A percentile compares a stretch with the other conserved stretches of the same genome.
phyloP scores from a whole-genome alignment of 805 yeast genomes.

The Kazachstania viticola region DNA sequence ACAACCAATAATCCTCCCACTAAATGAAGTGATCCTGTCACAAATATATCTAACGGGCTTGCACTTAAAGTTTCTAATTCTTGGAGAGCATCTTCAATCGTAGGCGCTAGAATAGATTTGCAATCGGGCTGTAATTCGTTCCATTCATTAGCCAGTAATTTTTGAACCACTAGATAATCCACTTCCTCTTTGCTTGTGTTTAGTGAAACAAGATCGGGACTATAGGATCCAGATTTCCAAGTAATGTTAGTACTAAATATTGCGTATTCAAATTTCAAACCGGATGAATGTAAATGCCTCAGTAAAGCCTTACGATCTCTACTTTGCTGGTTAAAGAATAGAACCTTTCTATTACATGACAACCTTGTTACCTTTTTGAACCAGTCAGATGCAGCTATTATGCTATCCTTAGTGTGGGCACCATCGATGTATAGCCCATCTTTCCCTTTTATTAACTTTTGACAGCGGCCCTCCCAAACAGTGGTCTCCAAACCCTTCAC shows the following conservation, averaged over 20 bases:
- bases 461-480: slow-evolving; percentile 95
- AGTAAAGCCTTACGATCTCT: slow-evolving; percentile 69
- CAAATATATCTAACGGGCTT: slow-evolving; percentile 57
- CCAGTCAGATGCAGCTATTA: slow-evolving; percentile 78
- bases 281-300: slow-evolving; percentile 35
- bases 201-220: slow-evolving; percentile 73
- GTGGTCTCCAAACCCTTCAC: slow-evolving; percentile 52
- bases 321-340: slow-evolving; percentile 89
- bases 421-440: slow-evolving; percentile 85
- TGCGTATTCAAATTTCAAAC: slow-evolving; percentile 54
- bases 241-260: slow-evolving; percentile 88
- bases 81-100: slow-evolving; percentile 63
- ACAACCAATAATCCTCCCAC: slow-evolving; percentile 92
- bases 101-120: slow-evolving; percentile 43
- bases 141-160: slow-evolving; percentile 64
- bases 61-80: slow-evolving; percentile 28
- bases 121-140: slow-evolving; percentile 32
- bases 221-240: slow-evolving; percentile 72
- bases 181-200: slow-evolving; percentile 73
- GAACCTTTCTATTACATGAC: slow-evolving; percentile 29
- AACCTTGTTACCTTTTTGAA: slow-evolving; percentile 29
- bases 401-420: slow-evolving; percentile 87
- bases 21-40: slow-evolving; percentile 85
- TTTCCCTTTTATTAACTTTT: slow-evolving; percentile 39
- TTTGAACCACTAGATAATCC: slow-evolving; percentile 73